Evolutionary conservation across 495 filamentous ascomycete species (phyloP).

Genomic region (Ascodesmis nigricans): DNA sequence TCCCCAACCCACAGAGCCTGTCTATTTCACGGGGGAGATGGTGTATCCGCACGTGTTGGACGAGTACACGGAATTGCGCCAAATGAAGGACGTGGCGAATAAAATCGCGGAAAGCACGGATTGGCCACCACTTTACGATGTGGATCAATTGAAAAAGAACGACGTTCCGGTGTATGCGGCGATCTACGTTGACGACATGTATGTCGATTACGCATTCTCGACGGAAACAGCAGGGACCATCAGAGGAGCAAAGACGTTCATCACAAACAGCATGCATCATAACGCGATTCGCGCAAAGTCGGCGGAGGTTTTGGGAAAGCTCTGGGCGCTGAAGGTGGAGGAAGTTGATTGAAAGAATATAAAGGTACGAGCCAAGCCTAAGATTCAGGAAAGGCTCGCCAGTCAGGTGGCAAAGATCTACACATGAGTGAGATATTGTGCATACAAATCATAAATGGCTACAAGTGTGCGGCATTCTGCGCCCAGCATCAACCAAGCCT

Average conservation of each 20-base stretch:
- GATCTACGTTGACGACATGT: conserved; percentile 83
- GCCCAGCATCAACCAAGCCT: too few relatives aligned
- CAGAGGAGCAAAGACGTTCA: conserved; percentile 51
- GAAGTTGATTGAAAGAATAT: conserved; percentile 50
- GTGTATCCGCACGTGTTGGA: conserved; percentile 65
- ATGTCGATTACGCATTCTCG: conserved; percentile 57
- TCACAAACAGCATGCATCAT: conserved; percentile 75
- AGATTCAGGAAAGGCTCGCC: too few relatives aligned
- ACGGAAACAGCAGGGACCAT: conserved; percentile 54
- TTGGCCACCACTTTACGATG: conserved; percentile 63
- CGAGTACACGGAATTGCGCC: conserved; percentile 45
- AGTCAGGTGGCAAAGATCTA: too few relatives aligned
- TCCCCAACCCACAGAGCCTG: too few relatives aligned
- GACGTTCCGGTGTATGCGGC: conserved; percentile 75
- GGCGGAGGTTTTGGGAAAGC: conserved; percentile 47
- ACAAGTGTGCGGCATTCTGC: too few relatives aligned
- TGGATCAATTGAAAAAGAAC: conserved; percentile 47
- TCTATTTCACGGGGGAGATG: conserved; percentile 86
- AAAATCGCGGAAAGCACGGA: conserved; percentile 39
- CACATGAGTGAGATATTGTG: too few relatives aligned
- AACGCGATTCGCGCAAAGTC: conserved; percentile 50
- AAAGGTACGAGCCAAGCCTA: too few relatives aligned
- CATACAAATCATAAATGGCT: too few relatives aligned
- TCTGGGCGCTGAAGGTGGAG: conserved; percentile 53
- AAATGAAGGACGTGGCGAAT: conserved; percentile 42